phyloP scores from a whole-genome alignment of 139 green algal genomes.

The Picochlorum costavermella region DNA sequence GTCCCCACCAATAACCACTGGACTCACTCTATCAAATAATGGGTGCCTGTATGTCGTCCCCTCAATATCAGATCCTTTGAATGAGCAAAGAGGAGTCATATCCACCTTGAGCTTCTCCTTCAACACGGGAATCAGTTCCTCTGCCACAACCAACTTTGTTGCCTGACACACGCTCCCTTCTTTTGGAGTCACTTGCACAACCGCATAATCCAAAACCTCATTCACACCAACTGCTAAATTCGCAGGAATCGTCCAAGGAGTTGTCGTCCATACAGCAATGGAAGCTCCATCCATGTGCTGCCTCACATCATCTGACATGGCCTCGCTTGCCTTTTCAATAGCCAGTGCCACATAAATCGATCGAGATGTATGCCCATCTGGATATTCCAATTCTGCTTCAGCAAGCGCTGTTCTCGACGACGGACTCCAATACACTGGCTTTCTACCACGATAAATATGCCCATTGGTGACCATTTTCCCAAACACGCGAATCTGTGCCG shows the following conservation, averaged over 20 bases:
- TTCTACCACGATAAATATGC: slow-evolving; percentile 85
- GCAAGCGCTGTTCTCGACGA: slow-evolving; percentile 88
- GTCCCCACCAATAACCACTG: slow-evolving; percentile 91
- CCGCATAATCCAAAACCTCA: slow-evolving; percentile 74
- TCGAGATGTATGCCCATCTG: slow-evolving; percentile 84
- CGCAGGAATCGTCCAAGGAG: slow-evolving; percentile 96
- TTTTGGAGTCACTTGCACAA: slow-evolving; percentile 51
- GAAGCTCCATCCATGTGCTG: slow-evolving; percentile 22
- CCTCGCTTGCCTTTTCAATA: slow-evolving; percentile 25
- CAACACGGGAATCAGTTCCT: slow-evolving; percentile 63
- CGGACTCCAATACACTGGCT: slow-evolving; percentile 97
- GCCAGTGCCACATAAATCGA: slow-evolving; percentile 88
- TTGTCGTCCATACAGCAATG: slow-evolving; percentile 98
- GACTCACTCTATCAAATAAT: slow-evolving; percentile 63
- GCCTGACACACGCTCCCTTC: not conserved
- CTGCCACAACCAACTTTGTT: slow-evolving; percentile 58
- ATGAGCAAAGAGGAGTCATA: slow-evolving; percentile 38
- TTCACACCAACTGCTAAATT: slow-evolving; percentile 97
- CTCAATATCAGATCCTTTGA: slow-evolving; percentile 64
- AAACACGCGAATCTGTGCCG: slow-evolving; percentile 89
- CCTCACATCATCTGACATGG: not conserved
- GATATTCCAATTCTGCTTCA: slow-evolving; percentile 98
- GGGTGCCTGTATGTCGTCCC: slow-evolving; percentile 84
- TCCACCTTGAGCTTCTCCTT: slow-evolving; percentile 54
- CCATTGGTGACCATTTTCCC: slow-evolving; percentile 91